Evolutionary conservation across 176 grass and related monocot species (phyloP).

Genomic region (Leersia perrieri): DNA sequence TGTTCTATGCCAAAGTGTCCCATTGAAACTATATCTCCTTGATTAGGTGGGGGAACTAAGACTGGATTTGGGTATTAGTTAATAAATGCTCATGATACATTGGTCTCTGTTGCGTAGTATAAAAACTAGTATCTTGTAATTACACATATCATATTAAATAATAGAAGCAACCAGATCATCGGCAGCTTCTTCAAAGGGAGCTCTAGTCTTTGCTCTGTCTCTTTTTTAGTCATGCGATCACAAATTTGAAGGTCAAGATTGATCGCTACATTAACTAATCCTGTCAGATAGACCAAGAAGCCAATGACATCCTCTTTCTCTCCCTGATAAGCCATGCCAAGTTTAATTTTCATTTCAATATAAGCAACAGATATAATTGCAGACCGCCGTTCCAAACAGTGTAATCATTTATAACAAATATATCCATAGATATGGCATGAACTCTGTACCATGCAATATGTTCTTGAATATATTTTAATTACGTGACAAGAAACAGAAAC

Average conservation of each 20-base stretch:
- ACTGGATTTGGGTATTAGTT: constrained; percentile 12
- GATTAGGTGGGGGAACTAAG: not conserved
- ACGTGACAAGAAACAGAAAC: constrained; percentile 20
- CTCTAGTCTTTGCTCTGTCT: not conserved
- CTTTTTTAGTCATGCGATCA: not conserved
- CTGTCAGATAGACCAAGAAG: not conserved
- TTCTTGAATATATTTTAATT: not conserved
- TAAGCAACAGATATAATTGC: not conserved
- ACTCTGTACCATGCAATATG: not conserved
- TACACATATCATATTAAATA: constrained; percentile 2
- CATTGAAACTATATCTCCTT: constrained; percentile 28
- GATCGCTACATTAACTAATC: not conserved
- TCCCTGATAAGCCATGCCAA: no score
- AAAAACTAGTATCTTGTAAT: not conserved
- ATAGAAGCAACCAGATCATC: not conserved
- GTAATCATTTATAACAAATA: not conserved
- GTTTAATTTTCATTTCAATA: not conserved
- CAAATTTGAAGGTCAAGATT: not conserved
- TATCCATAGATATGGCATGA: not conserved
- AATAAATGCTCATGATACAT: constrained; percentile 15
- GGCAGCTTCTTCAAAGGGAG: not conserved
- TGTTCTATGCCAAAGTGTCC: not conserved
- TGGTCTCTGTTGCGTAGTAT: not conserved
- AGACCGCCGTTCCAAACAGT: not conserved
- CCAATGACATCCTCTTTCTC: not conserved